These are phyloP conservation scores for Posidonia oceanica DNA, from an alignment of 116 monocot genomes.

Conservation along the genomic window DNA sequence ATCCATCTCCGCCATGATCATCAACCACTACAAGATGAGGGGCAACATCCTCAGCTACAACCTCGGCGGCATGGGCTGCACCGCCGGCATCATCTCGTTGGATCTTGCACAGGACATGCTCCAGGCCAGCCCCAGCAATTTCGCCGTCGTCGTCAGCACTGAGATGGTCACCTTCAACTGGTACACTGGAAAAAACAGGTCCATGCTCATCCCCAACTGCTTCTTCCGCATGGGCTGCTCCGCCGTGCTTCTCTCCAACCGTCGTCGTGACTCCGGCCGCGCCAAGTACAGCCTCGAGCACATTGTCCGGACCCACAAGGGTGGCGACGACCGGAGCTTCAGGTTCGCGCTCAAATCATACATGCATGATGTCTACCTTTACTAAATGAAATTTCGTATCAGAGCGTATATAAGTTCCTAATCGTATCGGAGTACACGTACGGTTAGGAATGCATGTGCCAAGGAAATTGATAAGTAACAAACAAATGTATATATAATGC, in stretches of 20 bases:
- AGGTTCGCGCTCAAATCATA: slow-evolving; percentile 23
- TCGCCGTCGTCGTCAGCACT: slow-evolving; percentile 86
- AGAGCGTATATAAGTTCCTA: too few species aligned
- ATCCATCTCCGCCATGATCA: slow-evolving; percentile 93
- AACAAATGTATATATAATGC: background rate
- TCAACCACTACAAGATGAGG: slow-evolving; percentile 98
- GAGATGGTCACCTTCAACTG: slow-evolving; percentile 92
- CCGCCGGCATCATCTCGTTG: slow-evolving; percentile 67
- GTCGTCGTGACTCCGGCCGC: slow-evolving; percentile 57
- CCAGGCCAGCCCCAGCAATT: slow-evolving; percentile 74
- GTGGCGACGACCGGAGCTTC: slow-evolving; percentile 79
- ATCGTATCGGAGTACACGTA: too few species aligned
- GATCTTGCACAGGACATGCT: slow-evolving; percentile 81
- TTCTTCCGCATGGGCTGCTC: slow-evolving; percentile 92
- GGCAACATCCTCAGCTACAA: slow-evolving; percentile 90
- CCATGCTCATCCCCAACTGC: slow-evolving; percentile 95
- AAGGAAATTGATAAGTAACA: too few species aligned
- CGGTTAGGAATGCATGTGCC: too few species aligned
- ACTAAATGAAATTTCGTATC: too few species aligned
- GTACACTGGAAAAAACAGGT: slow-evolving; percentile 67
- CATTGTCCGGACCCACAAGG: slow-evolving; percentile 95
- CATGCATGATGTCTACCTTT: too few species aligned
- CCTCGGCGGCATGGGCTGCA: slow-evolving; percentile 90
- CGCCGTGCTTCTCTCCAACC: slow-evolving; percentile 76
- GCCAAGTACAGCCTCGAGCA: slow-evolving; percentile 93